phyloP scores from a whole-genome alignment of 2,329 filamentous ascomycete species.

The Plectosphaerella cucumerina region DNA sequence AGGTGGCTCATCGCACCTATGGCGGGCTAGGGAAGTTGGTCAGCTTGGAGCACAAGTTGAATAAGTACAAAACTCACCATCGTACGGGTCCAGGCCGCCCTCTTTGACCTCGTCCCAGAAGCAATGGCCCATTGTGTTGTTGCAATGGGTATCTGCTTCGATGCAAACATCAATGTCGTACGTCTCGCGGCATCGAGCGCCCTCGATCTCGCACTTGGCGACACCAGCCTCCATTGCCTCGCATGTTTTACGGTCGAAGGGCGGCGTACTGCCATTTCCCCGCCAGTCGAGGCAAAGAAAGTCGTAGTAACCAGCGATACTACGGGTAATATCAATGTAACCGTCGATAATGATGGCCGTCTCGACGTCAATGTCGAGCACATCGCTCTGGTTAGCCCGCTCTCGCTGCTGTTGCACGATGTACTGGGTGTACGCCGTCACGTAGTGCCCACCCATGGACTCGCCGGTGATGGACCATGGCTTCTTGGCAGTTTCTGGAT shows the following conservation, averaged over 20 bases:
- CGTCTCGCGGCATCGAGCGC: not conserved
- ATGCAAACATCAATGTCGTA: not conserved
- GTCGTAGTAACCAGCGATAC: slow-evolving; percentile 10
- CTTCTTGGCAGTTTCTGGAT: slow-evolving; percentile 10
- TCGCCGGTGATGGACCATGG: slow-evolving; percentile 14
- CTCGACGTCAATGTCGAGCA: slow-evolving; percentile 7
- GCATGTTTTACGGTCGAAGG: slow-evolving; percentile 4
- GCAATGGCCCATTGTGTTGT: not conserved
- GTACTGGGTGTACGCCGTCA: slow-evolving; percentile 1
- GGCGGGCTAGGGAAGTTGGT: not conserved
- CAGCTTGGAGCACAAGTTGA: no score
- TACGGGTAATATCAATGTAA: slow-evolving; percentile 6
- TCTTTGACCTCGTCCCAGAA: not conserved
- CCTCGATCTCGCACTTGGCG: not conserved
- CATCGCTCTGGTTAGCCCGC: slow-evolving; percentile 6
- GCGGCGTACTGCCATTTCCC: not conserved
- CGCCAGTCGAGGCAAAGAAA: slow-evolving; percentile 11
- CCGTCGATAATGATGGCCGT: slow-evolving; percentile 15
- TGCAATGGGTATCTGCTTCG: not conserved
- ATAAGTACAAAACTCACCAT: not conserved
- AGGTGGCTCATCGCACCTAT: not conserved
- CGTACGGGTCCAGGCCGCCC: slow-evolving; percentile 4
- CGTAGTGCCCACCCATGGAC: slow-evolving; percentile 16
- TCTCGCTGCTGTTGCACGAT: not conserved
- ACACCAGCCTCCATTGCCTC: slow-evolving; percentile 1